Evolutionary conservation across 768 basidiomycete genomes (phyloP), one percentile per base, ranked within the genome.

Genomic region (Suillus paluster): DNA sequence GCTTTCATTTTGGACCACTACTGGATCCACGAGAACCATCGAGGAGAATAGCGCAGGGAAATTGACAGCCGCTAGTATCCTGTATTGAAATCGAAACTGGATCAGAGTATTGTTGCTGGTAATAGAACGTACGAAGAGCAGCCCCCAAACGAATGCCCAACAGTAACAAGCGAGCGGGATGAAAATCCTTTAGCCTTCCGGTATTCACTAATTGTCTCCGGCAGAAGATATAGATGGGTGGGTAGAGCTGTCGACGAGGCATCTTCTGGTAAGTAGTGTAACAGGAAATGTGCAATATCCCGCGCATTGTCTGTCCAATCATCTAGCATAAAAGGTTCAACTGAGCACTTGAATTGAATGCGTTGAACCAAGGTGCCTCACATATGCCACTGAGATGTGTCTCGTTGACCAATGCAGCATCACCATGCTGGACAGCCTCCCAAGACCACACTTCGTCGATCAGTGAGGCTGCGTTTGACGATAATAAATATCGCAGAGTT

Each of bases 91-190:
- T 55, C 25, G 17, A 25, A 17, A 9, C 56, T 34, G 46, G 23
- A 63, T 66, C 21, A 62, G 42, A 41, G 23, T 39, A 34, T 36
- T 11, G n/a, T 36, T 7, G 30, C 33, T 23, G 52, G 25, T 12
- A 27, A 59, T 19, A 56, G 8, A 59, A 80, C 91, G 69, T 70
- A 93, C 88, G 86, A 81, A 2, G 87, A 86, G 69, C 87, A 88
- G 2, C 91, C 95, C 21, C 95, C 92, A 57, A 92, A 87, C 0
- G 94, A 95, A 70, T 97, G 95, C 0, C 94, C 95, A 4, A 94
- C 77, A 5, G 80, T 86, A 23, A 94, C 78, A 3, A 95, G 68
- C n/a, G 74, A 84, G 38, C 89, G 83, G 5, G 76, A 64, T 2
- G 49, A 63, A 68, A 87, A 86, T 1, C 91, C 91, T 21, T 71